phyloP scores from a whole-genome alignment of 208 protist genomes.

The Willaertia magna region DNA sequence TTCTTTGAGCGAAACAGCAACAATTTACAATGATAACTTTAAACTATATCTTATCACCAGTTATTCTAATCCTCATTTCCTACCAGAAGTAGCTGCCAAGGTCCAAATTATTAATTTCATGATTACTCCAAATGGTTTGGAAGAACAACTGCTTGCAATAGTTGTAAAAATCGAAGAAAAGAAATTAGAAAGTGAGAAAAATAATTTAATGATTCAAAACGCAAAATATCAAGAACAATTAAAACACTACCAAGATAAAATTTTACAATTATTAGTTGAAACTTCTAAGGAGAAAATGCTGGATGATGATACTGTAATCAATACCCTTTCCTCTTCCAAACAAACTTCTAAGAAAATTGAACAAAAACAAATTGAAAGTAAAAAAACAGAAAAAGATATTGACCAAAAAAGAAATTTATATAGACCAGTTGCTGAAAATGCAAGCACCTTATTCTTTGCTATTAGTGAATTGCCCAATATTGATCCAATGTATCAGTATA shows the following conservation, averaged over 20 bases:
- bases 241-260: constrained; percentile 53
- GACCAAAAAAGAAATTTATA: constrained; percentile 84
- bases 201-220: constrained; percentile 71
- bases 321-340: constrained; percentile 82
- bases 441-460: constrained; percentile 90
- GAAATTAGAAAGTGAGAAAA: constrained; percentile 88
- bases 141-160: constrained; percentile 84
- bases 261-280: constrained; percentile 44
- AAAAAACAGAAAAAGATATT: constrained; percentile 73
- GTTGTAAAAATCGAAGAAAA: constrained; percentile 81
- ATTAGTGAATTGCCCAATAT: constrained; percentile 86
- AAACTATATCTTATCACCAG: constrained; percentile 94
- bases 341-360: constrained; percentile 80
- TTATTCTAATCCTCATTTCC: constrained; percentile 88
- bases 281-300: constrained; percentile 59
- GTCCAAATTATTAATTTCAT: constrained; percentile 91
- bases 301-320: constrained; percentile 81
- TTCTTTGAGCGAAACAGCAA: constrained; percentile 78
- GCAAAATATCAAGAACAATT: constrained; percentile 47
- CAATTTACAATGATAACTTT: constrained; percentile 87
- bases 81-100: constrained; percentile 89
- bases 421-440: constrained; percentile 79
- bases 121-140: constrained; percentile 83
- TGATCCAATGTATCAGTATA: constrained; percentile 94
- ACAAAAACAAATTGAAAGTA: constrained; percentile 32